A percentile compares a stretch with the other conserved stretches of the same genome.
Evolutionary conservation across 306 rosid genomes (phyloP).

Genomic region (Cotoneaster glaucophyllus): DNA sequence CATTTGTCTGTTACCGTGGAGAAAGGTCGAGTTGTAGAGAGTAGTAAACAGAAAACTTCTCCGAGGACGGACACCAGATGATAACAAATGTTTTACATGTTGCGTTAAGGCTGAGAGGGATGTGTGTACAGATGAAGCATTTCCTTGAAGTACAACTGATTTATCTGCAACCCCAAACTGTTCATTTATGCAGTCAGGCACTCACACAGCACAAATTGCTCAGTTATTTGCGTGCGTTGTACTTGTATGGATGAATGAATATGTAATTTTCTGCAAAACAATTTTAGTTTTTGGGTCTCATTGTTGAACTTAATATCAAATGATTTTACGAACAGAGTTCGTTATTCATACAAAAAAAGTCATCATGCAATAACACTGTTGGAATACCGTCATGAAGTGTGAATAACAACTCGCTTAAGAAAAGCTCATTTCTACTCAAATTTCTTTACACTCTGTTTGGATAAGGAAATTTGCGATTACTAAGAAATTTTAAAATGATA

Average conservation of each 20-base stretch:
- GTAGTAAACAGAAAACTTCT: conserved; percentile 14
- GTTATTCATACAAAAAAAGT: background rate
- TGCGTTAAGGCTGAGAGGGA: conserved; percentile 11
- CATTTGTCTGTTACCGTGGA: conserved; percentile 31
- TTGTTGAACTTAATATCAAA: background rate
- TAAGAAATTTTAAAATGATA: too few relatives aligned
- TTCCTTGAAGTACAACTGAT: conserved; percentile 15
- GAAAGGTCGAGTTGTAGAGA: conserved; percentile 34
- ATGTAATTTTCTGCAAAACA: conserved; percentile 1
- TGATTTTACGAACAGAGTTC: background rate
- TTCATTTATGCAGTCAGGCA: conserved; percentile 20
- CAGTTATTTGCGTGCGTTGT: conserved; percentile 9
- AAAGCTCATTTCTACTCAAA: too few relatives aligned
- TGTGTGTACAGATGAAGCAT: conserved; percentile 25
- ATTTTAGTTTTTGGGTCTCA: background rate
- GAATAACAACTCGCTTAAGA: too few relatives aligned
- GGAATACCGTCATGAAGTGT: too few relatives aligned
- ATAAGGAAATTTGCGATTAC: too few relatives aligned
- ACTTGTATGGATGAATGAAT: conserved; percentile 9
- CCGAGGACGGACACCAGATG: conserved; percentile 26
- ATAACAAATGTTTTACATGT: conserved; percentile 8
- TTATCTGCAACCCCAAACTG: conserved; percentile 19
- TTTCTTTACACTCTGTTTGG: too few relatives aligned
- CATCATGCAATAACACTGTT: background rate
- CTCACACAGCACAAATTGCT: conserved; percentile 21